Conservation (phyloP, 2,329 filamentous ascomycete genomes). For the Grosmannia clavigera region DNA sequence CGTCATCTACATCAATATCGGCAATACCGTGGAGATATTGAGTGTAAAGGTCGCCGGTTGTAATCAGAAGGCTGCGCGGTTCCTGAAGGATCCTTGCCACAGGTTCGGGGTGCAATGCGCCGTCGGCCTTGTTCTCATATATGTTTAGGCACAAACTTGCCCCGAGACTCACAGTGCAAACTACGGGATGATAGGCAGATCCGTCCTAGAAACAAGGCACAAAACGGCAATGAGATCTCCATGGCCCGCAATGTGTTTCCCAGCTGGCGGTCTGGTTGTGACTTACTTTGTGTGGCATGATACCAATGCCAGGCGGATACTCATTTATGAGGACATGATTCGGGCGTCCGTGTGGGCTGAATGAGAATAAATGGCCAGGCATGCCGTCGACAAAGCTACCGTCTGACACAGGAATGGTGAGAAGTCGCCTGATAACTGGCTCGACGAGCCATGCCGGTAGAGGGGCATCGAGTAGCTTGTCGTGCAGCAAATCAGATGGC, state of each 20-base stretch:
- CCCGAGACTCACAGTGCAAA: slow-evolving; percentile 82
- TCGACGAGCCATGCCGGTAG: slow-evolving; percentile 64
- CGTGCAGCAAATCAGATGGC: slow-evolving; percentile 68
- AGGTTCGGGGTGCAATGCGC: slow-evolving; percentile 39
- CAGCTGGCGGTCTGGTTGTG: neutral
- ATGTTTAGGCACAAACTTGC: slow-evolving; percentile 68
- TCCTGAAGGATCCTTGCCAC: slow-evolving; percentile 63
- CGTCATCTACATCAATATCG: slow-evolving; percentile 50
- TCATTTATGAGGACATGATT: slow-evolving; percentile 95
- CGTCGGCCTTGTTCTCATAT: slow-evolving; percentile 49
- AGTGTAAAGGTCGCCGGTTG: slow-evolving; percentile 54
- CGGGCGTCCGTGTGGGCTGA: slow-evolving; percentile 61
- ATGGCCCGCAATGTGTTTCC: neutral
- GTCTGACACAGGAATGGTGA: slow-evolving; percentile 27
- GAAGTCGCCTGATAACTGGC: slow-evolving; percentile 53
- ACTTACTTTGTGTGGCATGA: slow-evolving; percentile 76
- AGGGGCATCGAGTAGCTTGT: slow-evolving; percentile 62
- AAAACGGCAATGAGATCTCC: neutral
- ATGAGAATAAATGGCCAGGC: slow-evolving; percentile 35
- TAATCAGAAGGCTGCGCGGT: slow-evolving; percentile 67
- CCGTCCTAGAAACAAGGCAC: slow-evolving; percentile 49
- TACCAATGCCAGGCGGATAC: slow-evolving; percentile 78
- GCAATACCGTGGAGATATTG: slow-evolving; percentile 65
- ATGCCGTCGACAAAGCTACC: slow-evolving; percentile 4
- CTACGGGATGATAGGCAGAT: slow-evolving; percentile 70